Evolutionary conservation across 306 rosid genomes (phyloP), one percentile per base, ranked within the genome.

Genomic region (Ormosia semicastrata): DNA sequence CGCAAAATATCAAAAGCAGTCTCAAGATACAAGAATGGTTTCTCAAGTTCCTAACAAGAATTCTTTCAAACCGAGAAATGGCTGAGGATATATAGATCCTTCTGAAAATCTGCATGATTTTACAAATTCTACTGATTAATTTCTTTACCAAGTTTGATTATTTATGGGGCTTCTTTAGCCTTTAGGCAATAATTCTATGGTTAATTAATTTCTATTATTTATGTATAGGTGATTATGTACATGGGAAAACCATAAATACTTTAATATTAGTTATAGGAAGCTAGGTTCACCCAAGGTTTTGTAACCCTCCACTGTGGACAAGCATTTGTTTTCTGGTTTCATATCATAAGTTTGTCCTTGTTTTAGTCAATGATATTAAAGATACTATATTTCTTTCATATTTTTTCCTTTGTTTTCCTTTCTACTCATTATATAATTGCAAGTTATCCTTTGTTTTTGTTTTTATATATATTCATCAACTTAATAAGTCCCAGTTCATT

Each of bases 1-100:
- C 73, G 71, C 93, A 62, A 95, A 90, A 80, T 66, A 84, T 41
- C 90, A 85, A 39, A 87, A 89, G 73, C 95, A 89, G 53, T 74
- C 85, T 78, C 90, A 82, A 52, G 73, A 77, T 17, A 84, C 93
- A 66, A 91, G 68, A 83, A 85, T 83, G 81, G 85, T 66, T 84
- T 87, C 94, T 77, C 92, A 82, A 82, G 77, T 64, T 44, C 81
- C 93, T 62, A 56, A 86, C 66, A 83, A 63, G 49, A 78, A 66
- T 87, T 85, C 91, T 71, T 81, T 85, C 62, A 87, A 84, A 78
- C 81, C 88, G 0, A 88, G 82, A 85, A 92, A 85, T 76, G 89
- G 83, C 32, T 79, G 79, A 86, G 75, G 85, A 78, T 63, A 80
- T 8, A 24, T 4, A 83, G 62, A 75, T 80, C 74, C 34, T 53